phyloP scores from a whole-genome alignment of 106 monocot species.

The Acorus gramineus region DNA sequence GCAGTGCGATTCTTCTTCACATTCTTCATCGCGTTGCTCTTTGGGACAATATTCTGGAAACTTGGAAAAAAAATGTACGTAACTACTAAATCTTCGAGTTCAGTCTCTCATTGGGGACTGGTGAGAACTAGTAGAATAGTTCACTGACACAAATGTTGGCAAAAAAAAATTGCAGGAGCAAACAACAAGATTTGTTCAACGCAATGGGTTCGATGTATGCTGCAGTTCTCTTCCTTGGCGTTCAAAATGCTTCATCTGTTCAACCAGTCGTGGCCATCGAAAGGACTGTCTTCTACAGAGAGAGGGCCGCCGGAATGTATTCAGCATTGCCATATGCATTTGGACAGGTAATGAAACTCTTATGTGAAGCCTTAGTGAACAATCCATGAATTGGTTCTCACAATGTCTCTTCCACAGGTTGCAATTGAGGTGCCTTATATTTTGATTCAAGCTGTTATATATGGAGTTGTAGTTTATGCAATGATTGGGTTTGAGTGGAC shows the following conservation, averaged over 20 bases:
- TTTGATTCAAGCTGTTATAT: slow-evolving; percentile 29
- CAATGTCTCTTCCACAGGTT: slow-evolving; percentile 25
- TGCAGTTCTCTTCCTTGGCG: background rate
- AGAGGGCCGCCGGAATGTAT: background rate
- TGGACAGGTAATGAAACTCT: no score
- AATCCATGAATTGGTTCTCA: slow-evolving; percentile 3
- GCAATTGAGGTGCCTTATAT: slow-evolving; percentile 41
- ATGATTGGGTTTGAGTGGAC: slow-evolving; percentile 57
- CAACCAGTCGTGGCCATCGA: background rate
- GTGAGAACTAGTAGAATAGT: no score
- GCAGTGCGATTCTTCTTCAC: slow-evolving; percentile 13
- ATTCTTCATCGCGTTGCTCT: slow-evolving; percentile 30
- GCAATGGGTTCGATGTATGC: slow-evolving; percentile 23
- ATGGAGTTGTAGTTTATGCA: slow-evolving; percentile 28
- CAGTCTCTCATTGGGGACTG: no score
- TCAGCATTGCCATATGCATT: background rate
- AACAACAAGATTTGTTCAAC: slow-evolving; percentile 39
- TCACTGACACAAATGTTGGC: background rate
- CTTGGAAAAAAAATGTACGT: slow-evolving; percentile 38
- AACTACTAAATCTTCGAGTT: background rate
- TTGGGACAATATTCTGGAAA: slow-evolving; percentile 58
- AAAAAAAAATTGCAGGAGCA: slow-evolving; percentile 1
- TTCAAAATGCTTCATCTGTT: background rate
- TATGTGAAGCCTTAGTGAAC: no score
- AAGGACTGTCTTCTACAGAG: background rate